Percentiles rank a stretch among this genome's conserved stretches.
phyloP scores from a whole-genome alignment of 2,329 filamentous ascomycete genomes.

The Pseudogymnoascus sp. region DNA sequence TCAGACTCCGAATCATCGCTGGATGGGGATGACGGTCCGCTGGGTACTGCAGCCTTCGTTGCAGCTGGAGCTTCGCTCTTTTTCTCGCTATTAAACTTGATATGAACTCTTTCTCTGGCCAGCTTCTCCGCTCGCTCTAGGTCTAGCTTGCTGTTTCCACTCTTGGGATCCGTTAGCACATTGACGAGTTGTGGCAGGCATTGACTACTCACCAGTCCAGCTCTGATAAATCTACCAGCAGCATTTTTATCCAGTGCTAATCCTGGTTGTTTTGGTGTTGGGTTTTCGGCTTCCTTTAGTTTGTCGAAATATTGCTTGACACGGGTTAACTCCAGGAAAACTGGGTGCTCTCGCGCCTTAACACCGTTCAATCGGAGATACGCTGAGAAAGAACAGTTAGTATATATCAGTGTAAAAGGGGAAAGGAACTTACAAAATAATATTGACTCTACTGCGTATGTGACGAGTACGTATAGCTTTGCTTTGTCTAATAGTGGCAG shows the following conservation, averaged over 20 bases:
- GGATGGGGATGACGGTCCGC: background rate
- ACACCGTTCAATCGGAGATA: conserved; percentile 72
- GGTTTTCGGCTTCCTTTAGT: conserved; percentile 70
- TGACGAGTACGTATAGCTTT: conserved; percentile 81
- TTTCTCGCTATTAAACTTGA: conserved; percentile 35
- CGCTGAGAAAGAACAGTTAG: conserved; percentile 39
- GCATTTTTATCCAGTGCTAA: conserved; percentile 67
- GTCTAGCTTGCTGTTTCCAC: conserved; percentile 44
- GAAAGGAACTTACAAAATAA: conserved; percentile 62
- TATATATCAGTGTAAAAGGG: background rate
- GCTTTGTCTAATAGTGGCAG: conserved; percentile 91
- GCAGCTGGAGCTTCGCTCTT: conserved; percentile 19
- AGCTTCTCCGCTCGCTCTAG: conserved; percentile 42
- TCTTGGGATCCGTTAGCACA: conserved; percentile 20
- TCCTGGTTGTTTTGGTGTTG: conserved; percentile 47
- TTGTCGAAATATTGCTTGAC: conserved; percentile 91
- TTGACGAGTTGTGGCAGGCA: background rate
- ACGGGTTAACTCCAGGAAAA: conserved; percentile 79
- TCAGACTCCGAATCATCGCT: background rate
- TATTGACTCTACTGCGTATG: conserved; percentile 85
- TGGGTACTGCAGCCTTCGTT: background rate
- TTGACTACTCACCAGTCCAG: conserved; percentile 59
- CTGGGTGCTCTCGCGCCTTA: conserved; percentile 75
- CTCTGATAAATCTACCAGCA: conserved; percentile 73
- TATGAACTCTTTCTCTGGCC: conserved; percentile 43